phyloP scores from a whole-genome alignment of 2,329 filamentous ascomycete species.

The Fusarium secorum region DNA sequence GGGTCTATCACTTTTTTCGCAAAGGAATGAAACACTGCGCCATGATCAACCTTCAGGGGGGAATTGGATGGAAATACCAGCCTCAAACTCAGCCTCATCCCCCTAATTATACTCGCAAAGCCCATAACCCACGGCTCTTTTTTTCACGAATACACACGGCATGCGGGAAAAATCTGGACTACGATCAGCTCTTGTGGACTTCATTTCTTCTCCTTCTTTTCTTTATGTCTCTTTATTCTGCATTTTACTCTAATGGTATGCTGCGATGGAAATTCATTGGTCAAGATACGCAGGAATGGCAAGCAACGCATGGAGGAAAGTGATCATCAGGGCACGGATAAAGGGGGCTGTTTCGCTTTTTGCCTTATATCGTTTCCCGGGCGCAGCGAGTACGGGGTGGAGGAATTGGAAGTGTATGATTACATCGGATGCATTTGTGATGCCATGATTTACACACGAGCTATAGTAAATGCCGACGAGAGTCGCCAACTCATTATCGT shows the following conservation, averaged over 20 bases:
- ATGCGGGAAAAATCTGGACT: slow-evolving; percentile 8
- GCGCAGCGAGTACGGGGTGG: slow-evolving; percentile 13
- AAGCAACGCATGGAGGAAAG: slow-evolving; percentile 6
- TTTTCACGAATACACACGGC: slow-evolving; percentile 23
- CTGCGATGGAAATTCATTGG: slow-evolving; percentile 15
- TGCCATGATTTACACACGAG: slow-evolving; percentile 14
- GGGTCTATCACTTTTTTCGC: not conserved
- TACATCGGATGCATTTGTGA: slow-evolving; percentile 24
- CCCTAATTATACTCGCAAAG: slow-evolving; percentile 12
- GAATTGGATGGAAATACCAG: slow-evolving; percentile 7
- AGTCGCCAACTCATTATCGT: not conserved
- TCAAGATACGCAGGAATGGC: slow-evolving; percentile 17
- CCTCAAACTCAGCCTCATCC: slow-evolving; percentile 5
- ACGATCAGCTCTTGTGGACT: slow-evolving; percentile 1
- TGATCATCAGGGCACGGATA: slow-evolving; percentile 2
- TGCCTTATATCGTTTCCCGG: slow-evolving; percentile 12
- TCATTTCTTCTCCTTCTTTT: not conserved
- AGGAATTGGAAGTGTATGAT: slow-evolving; percentile 20
- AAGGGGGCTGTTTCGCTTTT: slow-evolving; percentile 6
- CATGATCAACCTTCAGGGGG: not conserved
- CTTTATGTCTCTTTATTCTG: slow-evolving; percentile 4
- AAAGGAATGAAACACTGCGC: slow-evolving; percentile 8
- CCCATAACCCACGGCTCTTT: slow-evolving; percentile 1
- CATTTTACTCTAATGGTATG: slow-evolving; percentile 27
- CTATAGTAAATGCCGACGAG: slow-evolving; percentile 15